A percentile compares a stretch with the other conserved stretches of the same genome.
Evolutionary conservation across 371 early-diverging fungal species (phyloP).

Genomic region (Batkoa obscura): DNA sequence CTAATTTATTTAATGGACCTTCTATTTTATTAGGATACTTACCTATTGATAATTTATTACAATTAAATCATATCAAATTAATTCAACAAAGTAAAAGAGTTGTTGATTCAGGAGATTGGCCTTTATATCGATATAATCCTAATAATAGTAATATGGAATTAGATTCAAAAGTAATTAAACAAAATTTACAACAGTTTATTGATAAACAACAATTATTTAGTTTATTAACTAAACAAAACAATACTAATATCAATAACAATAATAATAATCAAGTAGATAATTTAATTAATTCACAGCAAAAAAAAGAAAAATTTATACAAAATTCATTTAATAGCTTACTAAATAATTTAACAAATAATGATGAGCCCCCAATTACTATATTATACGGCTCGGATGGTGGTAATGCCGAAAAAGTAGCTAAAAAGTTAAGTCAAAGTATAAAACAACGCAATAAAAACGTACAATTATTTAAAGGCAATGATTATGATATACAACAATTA

Average conservation of each 20-base stretch:
- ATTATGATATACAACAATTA: conserved; percentile 57
- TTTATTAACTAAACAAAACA: too few relatives aligned
- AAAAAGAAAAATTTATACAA: too few relatives aligned
- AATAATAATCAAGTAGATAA: too few relatives aligned
- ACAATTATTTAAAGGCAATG: conserved; percentile 60
- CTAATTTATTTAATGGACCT: conserved; percentile 77
- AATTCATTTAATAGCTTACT: too few relatives aligned
- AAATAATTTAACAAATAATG: too few relatives aligned
- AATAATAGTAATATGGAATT: too few relatives aligned
- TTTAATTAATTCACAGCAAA: too few relatives aligned
- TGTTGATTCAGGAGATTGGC: conserved; percentile 81
- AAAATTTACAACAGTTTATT: too few relatives aligned
- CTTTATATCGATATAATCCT: conserved; percentile 88
- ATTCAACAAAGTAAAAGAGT: conserved; percentile 76
- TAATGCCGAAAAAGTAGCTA: conserved; percentile 67
- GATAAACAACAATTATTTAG: too few relatives aligned
- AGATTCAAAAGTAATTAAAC: too few relatives aligned
- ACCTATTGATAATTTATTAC: conserved; percentile 25
- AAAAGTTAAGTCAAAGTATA: conserved; percentile 58
- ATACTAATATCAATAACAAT: too few relatives aligned
- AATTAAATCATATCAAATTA: conserved; percentile 34
- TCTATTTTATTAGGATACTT: conserved; percentile 73
- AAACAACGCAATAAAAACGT: conserved; percentile 56
- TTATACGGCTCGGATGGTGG: conserved; percentile 83
- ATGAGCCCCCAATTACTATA: conserved; percentile 38